Base-by-base conservation (phyloP, 192 early-diverging fungal species). In the Coemansia sp. region DNA sequence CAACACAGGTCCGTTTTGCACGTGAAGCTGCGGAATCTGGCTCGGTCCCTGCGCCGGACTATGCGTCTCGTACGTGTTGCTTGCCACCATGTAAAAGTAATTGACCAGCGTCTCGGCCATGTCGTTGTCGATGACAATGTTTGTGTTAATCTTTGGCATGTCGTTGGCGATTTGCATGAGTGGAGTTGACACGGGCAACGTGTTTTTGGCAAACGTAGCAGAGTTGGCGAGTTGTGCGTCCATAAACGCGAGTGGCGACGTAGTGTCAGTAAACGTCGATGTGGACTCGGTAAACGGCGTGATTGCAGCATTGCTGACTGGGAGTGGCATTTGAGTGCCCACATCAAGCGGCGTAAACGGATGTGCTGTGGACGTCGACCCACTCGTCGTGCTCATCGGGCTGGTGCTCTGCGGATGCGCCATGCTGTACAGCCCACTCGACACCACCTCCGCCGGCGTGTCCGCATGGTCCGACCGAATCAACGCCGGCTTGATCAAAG, bases 41-140 rank as follows among this genome's bases (percentile, higher is more conserved):
- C 54, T 18, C 8, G 48, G 51, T 43, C 65, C n/a, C 47, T 50
- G 16, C 24, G 59, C 13, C 47, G 51, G 49, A 14, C 56, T 41
- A 38, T 61, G 66, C 66, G 54, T 37, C 57, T 9, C 32, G 23
- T 64, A 57, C 50, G 22, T 61, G 32, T 73, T 73, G 66, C 64
- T 81, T 16, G 78, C 69, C 47, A 81, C 65, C 73, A 71, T 74
- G 43, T 71, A 81, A 57, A 81, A 81, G 62, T 81, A 81, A 35
- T 81, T 74, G 8, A 81, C 78, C 53, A 81, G 72, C 22, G 78
- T 81, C 61, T 81, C 78, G 0, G 78, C 78, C 78, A 81, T 81
- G 50, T 81, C 75, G 53, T 74, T 81, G 56, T 81, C 78, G 24
- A 81, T 81, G 14, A 81, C 78, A 29, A 81, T 64, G 52, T 75